Percentiles rank a stretch among this genome's conserved stretches.
Conservation (phyloP, 305 asterid genomes). For the Solanum chacoense region DNA sequence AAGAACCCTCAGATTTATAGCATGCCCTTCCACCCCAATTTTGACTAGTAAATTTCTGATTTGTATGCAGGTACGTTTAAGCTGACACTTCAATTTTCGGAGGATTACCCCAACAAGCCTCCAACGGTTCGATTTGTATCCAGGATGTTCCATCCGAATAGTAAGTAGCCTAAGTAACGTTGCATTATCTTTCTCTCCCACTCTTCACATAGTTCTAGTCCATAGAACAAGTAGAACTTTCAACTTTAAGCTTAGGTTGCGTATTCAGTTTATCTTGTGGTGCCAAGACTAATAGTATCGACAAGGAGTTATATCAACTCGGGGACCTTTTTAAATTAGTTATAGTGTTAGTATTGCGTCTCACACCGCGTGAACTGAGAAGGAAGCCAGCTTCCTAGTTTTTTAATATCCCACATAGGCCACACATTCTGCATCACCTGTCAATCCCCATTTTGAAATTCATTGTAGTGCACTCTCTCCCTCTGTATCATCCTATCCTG, state of each 20-base stretch:
- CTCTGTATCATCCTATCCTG: not conserved
- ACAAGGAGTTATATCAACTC: not conserved
- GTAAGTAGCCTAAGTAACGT: constrained; percentile 32
- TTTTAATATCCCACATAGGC: not conserved
- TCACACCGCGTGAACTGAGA: not conserved
- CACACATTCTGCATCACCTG: not conserved
- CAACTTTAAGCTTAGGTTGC: not conserved
- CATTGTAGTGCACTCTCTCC: not conserved
- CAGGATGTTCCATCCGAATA: constrained; percentile 91
- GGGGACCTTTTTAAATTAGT: not conserved
- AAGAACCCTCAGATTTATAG: not conserved
- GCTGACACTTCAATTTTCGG: constrained; percentile 72
- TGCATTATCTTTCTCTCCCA: not conserved
- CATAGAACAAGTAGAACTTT: not conserved
- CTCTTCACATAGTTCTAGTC: not conserved
- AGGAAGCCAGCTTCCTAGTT: not conserved
- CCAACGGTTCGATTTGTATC: constrained; percentile 81
- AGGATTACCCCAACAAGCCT: constrained; percentile 92
- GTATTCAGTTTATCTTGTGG: not conserved
- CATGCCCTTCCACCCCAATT: not conserved
- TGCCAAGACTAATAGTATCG: not conserved
- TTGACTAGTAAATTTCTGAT: not conserved
- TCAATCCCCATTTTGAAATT: not conserved
- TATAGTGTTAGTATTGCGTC: not conserved
- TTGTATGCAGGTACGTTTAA: constrained; percentile 60